Conservation (phyloP, 2,329 filamentous ascomycete species). For the Colletotrichum sp. region DNA sequence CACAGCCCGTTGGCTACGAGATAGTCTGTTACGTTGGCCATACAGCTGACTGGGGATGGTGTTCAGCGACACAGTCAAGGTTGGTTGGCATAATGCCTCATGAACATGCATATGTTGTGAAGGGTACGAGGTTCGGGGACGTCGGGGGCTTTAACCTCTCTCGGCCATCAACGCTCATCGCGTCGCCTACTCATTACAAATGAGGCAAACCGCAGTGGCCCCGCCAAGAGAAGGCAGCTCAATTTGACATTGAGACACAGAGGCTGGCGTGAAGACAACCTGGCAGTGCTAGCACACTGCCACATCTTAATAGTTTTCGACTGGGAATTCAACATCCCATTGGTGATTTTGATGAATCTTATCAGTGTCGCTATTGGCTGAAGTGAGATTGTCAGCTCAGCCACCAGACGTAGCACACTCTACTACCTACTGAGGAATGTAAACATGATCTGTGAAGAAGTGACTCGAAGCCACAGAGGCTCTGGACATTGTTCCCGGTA, state of each 20-base stretch:
- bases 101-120: neutral
- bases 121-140: accelerated
- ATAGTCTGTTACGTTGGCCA: neutral
- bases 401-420: neutral
- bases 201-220: neutral
- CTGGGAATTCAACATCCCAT: neutral
- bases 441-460: neutral
- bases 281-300: neutral
- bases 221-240: neutral
- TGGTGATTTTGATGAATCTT: neutral
- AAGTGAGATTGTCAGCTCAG: neutral
- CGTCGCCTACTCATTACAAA: neutral
- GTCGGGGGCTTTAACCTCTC: neutral
- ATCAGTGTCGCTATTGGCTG: neutral
- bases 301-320: neutral
- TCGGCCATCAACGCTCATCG: accelerated
- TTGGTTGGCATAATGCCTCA: accelerated
- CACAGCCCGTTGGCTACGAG: neutral
- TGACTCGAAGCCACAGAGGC: neutral
- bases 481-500: neutral
- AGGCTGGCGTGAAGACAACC: neutral
- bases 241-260: neutral
- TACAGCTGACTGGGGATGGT: neutral
- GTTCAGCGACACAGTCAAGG: accelerated
- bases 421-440: neutral